phyloP scores from a whole-genome alignment of 2,329 filamentous ascomycete genomes.

The Scleromitrula shiraiana region DNA sequence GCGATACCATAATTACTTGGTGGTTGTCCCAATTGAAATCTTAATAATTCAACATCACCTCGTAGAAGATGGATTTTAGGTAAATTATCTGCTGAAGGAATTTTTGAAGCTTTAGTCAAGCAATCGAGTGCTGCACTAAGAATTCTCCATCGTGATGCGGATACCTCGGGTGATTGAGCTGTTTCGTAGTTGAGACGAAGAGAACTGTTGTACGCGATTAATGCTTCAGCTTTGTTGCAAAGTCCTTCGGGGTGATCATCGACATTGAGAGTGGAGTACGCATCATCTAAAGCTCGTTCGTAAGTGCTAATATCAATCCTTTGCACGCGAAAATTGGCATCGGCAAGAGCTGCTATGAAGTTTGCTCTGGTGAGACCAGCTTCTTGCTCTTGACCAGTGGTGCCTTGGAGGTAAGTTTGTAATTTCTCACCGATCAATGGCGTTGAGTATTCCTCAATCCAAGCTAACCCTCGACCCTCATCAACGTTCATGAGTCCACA shows the following conservation, averaged over 20 bases:
- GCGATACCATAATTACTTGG: slow-evolving; percentile 36
- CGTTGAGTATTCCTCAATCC: slow-evolving; percentile 48
- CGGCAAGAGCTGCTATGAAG: slow-evolving; percentile 47
- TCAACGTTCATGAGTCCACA: slow-evolving; percentile 29
- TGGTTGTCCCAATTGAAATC: slow-evolving; percentile 41
- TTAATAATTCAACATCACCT: slow-evolving; percentile 47
- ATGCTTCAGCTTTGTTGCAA: slow-evolving; percentile 47
- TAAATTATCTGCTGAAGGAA: slow-evolving; percentile 41
- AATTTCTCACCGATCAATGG: slow-evolving; percentile 46
- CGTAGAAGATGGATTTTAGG: slow-evolving; percentile 45
- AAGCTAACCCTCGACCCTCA: slow-evolving; percentile 39
- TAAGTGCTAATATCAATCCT: slow-evolving; percentile 45
- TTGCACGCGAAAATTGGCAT: slow-evolving; percentile 46
- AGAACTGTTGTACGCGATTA: slow-evolving; percentile 43
- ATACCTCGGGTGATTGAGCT: slow-evolving; percentile 22
- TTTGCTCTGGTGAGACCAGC: slow-evolving; percentile 44
- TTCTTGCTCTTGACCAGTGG: slow-evolving; percentile 39
- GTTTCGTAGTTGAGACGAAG: slow-evolving; percentile 24
- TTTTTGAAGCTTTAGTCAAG: slow-evolving; percentile 42
- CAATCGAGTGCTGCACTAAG: slow-evolving; percentile 42
- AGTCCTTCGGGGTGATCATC: slow-evolving; percentile 34
- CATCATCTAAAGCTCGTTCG: slow-evolving; percentile 30
- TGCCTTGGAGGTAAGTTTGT: slow-evolving; percentile 38
- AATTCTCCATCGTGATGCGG: slow-evolving; percentile 41
- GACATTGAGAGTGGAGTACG: slow-evolving; percentile 10